Conservation (phyloP, 768 basidiomycete species). For the Obba rivulosa region DNA sequence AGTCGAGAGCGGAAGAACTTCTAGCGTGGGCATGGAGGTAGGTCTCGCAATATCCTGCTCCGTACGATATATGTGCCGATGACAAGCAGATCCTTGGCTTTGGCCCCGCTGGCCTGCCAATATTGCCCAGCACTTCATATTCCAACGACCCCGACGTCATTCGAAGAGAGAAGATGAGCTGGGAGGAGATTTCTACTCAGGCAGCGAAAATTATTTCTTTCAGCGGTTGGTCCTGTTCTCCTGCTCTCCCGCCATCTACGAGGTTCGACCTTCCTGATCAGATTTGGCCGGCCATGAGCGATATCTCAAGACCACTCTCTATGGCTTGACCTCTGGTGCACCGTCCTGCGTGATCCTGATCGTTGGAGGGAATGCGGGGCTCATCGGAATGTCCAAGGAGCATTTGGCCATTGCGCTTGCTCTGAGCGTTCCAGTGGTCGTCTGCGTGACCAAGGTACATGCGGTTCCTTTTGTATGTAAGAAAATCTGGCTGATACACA, state of each 20-base stretch:
- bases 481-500: not conserved
- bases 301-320: constrained; percentile 89
- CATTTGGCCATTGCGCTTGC: constrained; percentile 94
- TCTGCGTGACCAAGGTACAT: constrained; percentile 88
- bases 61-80: no score
- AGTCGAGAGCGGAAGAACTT: constrained; percentile 91
- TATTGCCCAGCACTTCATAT: constrained; percentile 61
- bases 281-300: constrained; percentile 96
- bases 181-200: constrained; percentile 90
- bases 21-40: constrained; percentile 96
- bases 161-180: constrained; percentile 83
- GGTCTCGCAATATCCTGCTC: constrained; percentile 16
- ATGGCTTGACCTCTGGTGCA: constrained; percentile 90
- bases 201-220: constrained; percentile 94
- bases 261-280: constrained; percentile 19
- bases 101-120: constrained; percentile 66
- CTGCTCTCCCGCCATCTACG: not conserved
- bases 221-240: constrained; percentile 49
- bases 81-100: constrained; percentile 78
- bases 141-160: constrained; percentile 57
- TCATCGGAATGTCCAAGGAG: constrained; percentile 93
- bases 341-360: constrained; percentile 91
- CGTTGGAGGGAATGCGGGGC: constrained; percentile 91
- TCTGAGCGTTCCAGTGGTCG: constrained; percentile 86
- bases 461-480: not conserved